Evolutionary conservation across 2,329 filamentous ascomycete genomes (phyloP).

Genomic region (Penicillium rolfsii): DNA sequence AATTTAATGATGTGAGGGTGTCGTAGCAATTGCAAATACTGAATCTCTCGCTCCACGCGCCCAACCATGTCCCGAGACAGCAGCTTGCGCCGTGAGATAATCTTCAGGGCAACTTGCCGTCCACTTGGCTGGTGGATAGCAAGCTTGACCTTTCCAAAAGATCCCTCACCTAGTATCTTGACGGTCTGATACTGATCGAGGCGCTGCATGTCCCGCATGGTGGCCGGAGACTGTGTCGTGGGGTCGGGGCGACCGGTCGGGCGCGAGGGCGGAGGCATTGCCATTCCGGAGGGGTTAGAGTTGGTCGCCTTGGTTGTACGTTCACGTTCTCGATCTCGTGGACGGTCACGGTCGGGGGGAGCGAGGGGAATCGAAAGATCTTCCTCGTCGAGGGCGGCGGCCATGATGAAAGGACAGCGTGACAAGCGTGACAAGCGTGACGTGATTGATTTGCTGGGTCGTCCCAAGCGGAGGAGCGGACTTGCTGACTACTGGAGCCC

Average conservation of each 20-base stretch:
- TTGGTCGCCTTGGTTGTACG: slow-evolving; percentile 27
- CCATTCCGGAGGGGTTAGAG: slow-evolving; percentile 41
- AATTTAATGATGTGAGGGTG: slow-evolving; percentile 99
- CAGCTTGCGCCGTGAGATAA: slow-evolving; percentile 93
- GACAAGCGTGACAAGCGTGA: slow-evolving; percentile 35
- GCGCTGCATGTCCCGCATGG: slow-evolving; percentile 70
- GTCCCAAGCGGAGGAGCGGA: slow-evolving; percentile 22
- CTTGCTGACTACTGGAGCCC: slow-evolving; percentile 27
- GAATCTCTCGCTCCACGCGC: slow-evolving; percentile 94
- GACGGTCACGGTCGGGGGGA: slow-evolving; percentile 36
- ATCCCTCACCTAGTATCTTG: slow-evolving; percentile 90
- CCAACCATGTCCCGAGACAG: slow-evolving; percentile 98
- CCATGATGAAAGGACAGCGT: slow-evolving; percentile 42
- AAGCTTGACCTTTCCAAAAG: slow-evolving; percentile 98
- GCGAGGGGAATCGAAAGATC: slow-evolving; percentile 76
- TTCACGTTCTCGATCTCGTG: slow-evolving; percentile 26
- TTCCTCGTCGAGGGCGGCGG: slow-evolving; percentile 70
- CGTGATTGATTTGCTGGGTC: slow-evolving; percentile 41
- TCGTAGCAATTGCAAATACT: slow-evolving; percentile 91
- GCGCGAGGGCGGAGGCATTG: slow-evolving; percentile 43
- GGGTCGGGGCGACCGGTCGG: slow-evolving; percentile 37
- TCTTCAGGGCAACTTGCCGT: slow-evolving; percentile 96
- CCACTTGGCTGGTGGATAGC: slow-evolving; percentile 89
- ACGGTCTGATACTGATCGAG: slow-evolving; percentile 91
- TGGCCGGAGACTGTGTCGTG: slow-evolving; percentile 48